phyloP scores from a whole-genome alignment of 2,329 filamentous ascomycete genomes.

The Fusarium sacchari region DNA sequence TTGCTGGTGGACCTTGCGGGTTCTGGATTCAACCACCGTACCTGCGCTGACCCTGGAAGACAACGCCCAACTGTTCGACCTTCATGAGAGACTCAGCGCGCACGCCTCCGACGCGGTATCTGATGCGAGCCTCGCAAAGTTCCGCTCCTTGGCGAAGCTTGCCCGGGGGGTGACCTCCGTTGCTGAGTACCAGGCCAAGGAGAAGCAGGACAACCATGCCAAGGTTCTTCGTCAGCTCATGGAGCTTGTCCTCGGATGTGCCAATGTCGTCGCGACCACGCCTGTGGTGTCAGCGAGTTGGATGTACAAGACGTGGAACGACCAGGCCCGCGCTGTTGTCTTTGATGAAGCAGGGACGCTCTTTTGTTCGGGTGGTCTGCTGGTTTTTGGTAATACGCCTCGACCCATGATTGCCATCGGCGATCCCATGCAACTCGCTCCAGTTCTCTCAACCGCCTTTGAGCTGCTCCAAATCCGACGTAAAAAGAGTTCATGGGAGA shows the following conservation, averaged over 20 bases:
- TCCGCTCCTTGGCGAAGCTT: background rate
- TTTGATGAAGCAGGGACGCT: slow-evolving; percentile 9
- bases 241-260: background rate
- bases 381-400: slow-evolving; percentile 1
- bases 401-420: slow-evolving; percentile 1
- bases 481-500: background rate
- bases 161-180: background rate
- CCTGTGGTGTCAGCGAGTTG: background rate
- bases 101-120: rapidly evolving
- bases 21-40: background rate
- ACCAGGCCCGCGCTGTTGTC: background rate
- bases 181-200: background rate
- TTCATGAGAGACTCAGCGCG: background rate
- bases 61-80: background rate
- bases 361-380: background rate
- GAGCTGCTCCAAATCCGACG: background rate
- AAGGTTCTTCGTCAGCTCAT: background rate
- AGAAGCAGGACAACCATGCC: background rate
- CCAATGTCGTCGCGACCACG: background rate
- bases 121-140: rapidly evolving
- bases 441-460: background rate
- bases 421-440: background rate
- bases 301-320: background rate
- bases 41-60: background rate
- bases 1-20: slow-evolving; percentile 16